These are phyloP conservation scores for Colletotrichum sp. DNA, from an alignment of 2,329 filamentous ascomycete genomes.

Conservation along the genomic window DNA sequence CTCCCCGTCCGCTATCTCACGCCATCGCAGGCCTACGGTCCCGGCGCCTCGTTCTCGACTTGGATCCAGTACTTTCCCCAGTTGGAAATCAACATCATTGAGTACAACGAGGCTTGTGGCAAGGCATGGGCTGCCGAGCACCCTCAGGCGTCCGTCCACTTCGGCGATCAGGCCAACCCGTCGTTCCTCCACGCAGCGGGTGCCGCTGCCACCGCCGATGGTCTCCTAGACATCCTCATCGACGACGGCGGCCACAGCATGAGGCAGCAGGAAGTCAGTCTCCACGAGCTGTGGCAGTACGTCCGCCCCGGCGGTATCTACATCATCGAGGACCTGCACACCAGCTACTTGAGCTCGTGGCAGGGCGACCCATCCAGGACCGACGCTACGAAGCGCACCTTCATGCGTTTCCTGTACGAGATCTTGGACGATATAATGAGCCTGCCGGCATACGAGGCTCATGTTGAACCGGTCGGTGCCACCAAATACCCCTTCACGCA, in stretches of 20 bases:
- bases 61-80: slow-evolving; percentile 44
- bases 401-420: slow-evolving; percentile 30
- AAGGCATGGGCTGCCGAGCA: slow-evolving; percentile 38
- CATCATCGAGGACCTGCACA: slow-evolving; percentile 38
- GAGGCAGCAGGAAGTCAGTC: slow-evolving; percentile 39
- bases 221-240: slow-evolving; percentile 43
- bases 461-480: neutral
- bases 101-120: slow-evolving; percentile 40
- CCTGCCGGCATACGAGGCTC: slow-evolving; percentile 15
- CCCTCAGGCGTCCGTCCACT: slow-evolving; percentile 39
- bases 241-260: slow-evolving; percentile 44
- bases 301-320: slow-evolving; percentile 41
- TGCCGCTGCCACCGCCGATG: slow-evolving; percentile 20
- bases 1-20: neutral
- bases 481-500: slow-evolving; percentile 25
- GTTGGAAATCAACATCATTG: slow-evolving; percentile 46
- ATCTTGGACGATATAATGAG: slow-evolving; percentile 27
- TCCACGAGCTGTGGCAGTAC: slow-evolving; percentile 39
- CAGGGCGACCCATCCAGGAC: slow-evolving; percentile 27
- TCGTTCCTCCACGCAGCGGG: slow-evolving; percentile 41
- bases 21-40: slow-evolving; percentile 32
- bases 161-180: slow-evolving; percentile 41
- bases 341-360: slow-evolving; percentile 29
- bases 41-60: slow-evolving; percentile 42
- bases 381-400: slow-evolving; percentile 27